Conservation (phyloP, 2,329 filamentous ascomycete genomes). For the Penicillium griseofulvum region DNA sequence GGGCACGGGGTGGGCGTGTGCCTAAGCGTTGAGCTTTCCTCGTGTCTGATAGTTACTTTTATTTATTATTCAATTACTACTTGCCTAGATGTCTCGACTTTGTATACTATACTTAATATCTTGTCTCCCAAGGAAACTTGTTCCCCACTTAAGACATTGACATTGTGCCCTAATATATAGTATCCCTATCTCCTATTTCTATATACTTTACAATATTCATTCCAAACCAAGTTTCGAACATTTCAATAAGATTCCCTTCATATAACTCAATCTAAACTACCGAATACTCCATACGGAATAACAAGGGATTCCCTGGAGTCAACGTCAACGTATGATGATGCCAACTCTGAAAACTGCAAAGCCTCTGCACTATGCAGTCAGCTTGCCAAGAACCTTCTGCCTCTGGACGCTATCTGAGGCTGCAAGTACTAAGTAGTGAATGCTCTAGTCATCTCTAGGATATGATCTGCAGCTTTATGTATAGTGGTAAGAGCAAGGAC, state of each 20-base stretch:
- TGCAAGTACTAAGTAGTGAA: not conserved
- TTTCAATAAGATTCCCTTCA: not conserved
- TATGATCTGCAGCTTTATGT: conserved; percentile 7
- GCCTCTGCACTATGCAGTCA: conserved; percentile 17
- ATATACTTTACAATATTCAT: not conserved
- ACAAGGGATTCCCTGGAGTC: not conserved
- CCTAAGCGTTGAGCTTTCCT: conserved; percentile 12
- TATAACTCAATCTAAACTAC: not conserved
- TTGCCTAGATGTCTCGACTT: not conserved
- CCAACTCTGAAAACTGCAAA: conserved; percentile 6
- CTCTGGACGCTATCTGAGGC: conserved; percentile 2
- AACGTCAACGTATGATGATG: conserved; percentile 13
- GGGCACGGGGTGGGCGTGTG: not conserved
- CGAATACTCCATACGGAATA: not conserved
- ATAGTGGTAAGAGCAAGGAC: not conserved
- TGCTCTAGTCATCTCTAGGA: conserved; percentile 2
- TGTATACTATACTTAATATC: not conserved
- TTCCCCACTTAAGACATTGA: not conserved
- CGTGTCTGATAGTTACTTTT: conserved; percentile 13
- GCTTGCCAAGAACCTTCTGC: conserved; percentile 9
- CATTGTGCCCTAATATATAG: not conserved
- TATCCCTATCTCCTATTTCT: not conserved
- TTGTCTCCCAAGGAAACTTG: not conserved
- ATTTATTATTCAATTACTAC: conserved; percentile 1
- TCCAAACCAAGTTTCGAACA: not conserved